These are phyloP conservation scores for Cajanus cajan DNA, from an alignment of 306 rosid genomes.

Conservation along the genomic window DNA sequence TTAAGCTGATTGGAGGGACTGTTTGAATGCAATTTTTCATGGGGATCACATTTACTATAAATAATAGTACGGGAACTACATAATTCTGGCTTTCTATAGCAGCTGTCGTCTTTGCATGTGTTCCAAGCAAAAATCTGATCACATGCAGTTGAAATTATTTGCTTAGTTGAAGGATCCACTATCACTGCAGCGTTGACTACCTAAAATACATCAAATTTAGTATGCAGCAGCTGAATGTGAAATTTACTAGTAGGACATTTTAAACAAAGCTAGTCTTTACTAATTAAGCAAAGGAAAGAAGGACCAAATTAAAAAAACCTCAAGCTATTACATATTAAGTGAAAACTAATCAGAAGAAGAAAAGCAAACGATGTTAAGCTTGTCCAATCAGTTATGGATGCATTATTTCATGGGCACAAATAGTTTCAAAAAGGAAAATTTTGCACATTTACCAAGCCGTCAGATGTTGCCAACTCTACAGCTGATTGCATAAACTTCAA, in stretches of 20 bases:
- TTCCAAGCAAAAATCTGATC: slow-evolving; percentile 59
- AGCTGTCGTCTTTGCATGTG: slow-evolving; percentile 35
- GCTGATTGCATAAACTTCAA: slow-evolving; percentile 66
- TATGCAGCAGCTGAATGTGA: slow-evolving; percentile 5
- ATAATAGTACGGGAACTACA: slow-evolving; percentile 11
- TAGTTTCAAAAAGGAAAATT: background rate
- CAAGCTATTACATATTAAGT: background rate
- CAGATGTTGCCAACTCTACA: slow-evolving; percentile 64
- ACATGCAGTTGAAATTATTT: slow-evolving; percentile 62
- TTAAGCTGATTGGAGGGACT: slow-evolving; percentile 28
- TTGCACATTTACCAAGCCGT: slow-evolving; percentile 50
- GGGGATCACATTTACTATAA: slow-evolving; percentile 32
- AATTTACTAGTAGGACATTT: background rate
- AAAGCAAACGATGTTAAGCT: background rate
- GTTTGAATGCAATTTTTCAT: slow-evolving; percentile 26
- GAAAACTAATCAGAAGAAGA: slow-evolving; percentile 21
- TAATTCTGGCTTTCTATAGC: slow-evolving; percentile 33
- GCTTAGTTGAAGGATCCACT: slow-evolving; percentile 79
- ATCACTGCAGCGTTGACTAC: slow-evolving; percentile 86
- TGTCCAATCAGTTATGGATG: background rate
- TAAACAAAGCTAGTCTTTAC: slow-evolving; percentile 6
- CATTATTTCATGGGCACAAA: slow-evolving; percentile 12
- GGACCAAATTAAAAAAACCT: background rate
- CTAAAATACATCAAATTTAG: slow-evolving; percentile 39
- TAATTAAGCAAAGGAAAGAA: background rate